Conservation (phyloP, 2,329 filamentous ascomycete species). For the Iodosphaeria phyllophila region DNA sequence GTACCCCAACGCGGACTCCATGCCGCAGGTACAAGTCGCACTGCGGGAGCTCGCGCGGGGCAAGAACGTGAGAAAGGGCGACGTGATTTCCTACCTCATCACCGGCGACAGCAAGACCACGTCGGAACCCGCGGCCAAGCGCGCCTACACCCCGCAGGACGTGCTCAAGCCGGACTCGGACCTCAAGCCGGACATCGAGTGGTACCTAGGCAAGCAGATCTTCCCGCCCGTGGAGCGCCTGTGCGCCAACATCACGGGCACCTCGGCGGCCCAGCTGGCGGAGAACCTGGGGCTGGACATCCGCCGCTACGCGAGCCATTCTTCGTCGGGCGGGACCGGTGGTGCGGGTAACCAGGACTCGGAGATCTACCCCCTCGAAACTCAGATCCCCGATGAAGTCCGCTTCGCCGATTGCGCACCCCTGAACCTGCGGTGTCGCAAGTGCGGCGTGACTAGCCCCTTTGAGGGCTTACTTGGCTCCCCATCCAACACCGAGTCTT, state of each 20-base stretch:
- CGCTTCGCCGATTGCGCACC: constrained; percentile 71
- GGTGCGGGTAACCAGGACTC: constrained; percentile 36
- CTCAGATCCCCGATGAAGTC: constrained; percentile 78
- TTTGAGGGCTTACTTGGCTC: constrained; percentile 54
- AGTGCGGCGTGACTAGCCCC: constrained; percentile 50
- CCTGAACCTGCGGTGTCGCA: constrained; percentile 61
- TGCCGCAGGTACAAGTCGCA: constrained; percentile 95
- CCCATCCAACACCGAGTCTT: constrained; percentile 1
- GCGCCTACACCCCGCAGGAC: constrained; percentile 74
- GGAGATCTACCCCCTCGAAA: constrained; percentile 81
- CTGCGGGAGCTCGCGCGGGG: constrained; percentile 73
- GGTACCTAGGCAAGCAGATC: constrained; percentile 96
- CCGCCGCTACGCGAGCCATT: constrained; percentile 61
- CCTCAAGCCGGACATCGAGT: constrained; percentile 81
- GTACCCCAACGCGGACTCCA: constrained; percentile 83
- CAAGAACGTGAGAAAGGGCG: constrained; percentile 76
- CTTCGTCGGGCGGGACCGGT: constrained; percentile 18
- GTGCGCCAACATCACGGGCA: constrained; percentile 87
- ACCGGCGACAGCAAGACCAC: constrained; percentile 47
- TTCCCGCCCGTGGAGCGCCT: constrained; percentile 95
- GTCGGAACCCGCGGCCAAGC: constrained; percentile 62
- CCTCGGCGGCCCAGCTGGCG: constrained; percentile 73
- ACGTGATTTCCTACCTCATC: constrained; percentile 92
- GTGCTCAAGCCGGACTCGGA: constrained; percentile 58
- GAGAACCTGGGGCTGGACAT: constrained; percentile 88